Evolutionary conservation across 2,329 filamentous ascomycete genomes (phyloP).

Genomic region (Colletotrichum viniferum): DNA sequence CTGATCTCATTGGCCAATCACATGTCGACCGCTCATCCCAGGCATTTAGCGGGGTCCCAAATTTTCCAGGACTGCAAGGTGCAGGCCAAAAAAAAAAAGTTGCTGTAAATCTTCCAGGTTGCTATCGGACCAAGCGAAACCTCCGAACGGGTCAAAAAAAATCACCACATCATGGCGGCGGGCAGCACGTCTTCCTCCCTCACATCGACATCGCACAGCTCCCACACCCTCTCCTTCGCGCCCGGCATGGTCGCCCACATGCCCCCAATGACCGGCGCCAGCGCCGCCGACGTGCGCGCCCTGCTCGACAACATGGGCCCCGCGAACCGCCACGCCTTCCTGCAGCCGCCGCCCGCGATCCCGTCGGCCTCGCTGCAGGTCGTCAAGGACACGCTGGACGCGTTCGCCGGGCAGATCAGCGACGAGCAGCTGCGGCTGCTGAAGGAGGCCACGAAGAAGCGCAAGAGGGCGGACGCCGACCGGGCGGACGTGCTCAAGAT

Average conservation of each 20-base stretch:
- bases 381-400: constrained; percentile 81
- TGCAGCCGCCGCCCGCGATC: constrained; percentile 73
- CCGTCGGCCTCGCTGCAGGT: constrained; percentile 73
- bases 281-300: constrained; percentile 45
- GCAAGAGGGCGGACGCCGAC: constrained; percentile 66
- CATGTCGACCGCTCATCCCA: not conserved
- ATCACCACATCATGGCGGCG: constrained; percentile 26
- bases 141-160: not conserved
- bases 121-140: not conserved
- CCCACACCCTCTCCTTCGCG: constrained; percentile 63
- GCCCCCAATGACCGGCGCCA: constrained; percentile 24
- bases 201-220: constrained; percentile 52
- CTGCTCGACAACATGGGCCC: constrained; percentile 63
- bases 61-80: constrained; percentile 11
- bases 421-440: constrained; percentile 73
- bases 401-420: constrained; percentile 74
- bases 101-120: constrained; percentile 10
- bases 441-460: constrained; percentile 73
- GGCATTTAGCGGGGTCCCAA: constrained; percentile 17
- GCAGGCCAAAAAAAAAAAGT: not conserved
- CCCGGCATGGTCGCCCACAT: constrained; percentile 43
- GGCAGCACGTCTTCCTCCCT: constrained; percentile 62
- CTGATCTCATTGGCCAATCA: constrained; percentile 18
- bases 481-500: constrained; percentile 69
- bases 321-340: constrained; percentile 71